phyloP scores from a whole-genome alignment of 2,329 filamentous ascomycete genomes.

The Zarea fungicola region DNA sequence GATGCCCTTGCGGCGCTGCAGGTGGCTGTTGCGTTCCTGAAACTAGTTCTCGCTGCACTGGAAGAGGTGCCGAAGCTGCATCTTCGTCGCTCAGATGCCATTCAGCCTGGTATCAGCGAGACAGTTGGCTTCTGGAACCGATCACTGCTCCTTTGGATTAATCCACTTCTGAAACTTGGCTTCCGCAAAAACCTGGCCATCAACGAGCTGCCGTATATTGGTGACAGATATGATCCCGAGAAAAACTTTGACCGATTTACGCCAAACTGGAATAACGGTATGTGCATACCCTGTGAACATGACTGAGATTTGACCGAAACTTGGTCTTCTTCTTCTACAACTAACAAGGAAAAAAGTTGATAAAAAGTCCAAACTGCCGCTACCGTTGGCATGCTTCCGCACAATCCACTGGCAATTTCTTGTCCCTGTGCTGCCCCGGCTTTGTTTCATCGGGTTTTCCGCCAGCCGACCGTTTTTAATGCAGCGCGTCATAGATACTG shows the following conservation, averaged over 20 bases:
- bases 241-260: background rate
- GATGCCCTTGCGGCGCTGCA: conserved; percentile 22
- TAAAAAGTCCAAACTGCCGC: background rate
- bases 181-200: background rate
- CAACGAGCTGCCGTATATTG: background rate
- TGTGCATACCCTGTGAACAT: no score
- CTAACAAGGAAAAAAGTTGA: no score
- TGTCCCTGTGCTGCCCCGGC: background rate
- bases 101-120: conserved; percentile 16
- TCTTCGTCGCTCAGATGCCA: background rate
- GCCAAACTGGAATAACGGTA: background rate
- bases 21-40: conserved; percentile 21
- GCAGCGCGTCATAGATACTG: background rate
- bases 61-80: conserved; percentile 27
- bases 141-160: background rate
- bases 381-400: background rate
- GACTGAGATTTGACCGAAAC: no score
- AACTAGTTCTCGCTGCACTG: conserved; percentile 23
- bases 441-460: background rate
- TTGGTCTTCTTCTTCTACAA: no score
- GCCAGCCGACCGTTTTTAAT: background rate
- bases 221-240: background rate
- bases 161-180: background rate
- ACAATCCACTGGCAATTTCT: background rate
- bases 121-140: conserved; percentile 15